These are phyloP conservation scores for Zanthoxylum bungeanum DNA, from an alignment of 345 rosid species.

Conservation along the genomic window DNA sequence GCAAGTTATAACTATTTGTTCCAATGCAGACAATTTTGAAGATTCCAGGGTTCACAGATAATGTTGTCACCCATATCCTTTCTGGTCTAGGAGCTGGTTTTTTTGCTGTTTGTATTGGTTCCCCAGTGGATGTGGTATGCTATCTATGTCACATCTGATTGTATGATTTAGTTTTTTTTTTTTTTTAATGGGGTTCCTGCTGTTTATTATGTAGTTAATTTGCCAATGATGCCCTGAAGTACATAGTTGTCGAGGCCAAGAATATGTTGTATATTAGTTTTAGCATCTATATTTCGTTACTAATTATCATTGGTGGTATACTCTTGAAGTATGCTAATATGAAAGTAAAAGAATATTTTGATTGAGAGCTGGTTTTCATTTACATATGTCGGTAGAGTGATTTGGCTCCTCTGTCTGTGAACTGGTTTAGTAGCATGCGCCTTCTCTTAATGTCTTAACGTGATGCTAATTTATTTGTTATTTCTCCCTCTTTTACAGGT, in stretches of 20 bases:
- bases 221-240: not conserved
- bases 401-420: not conserved
- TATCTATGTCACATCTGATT: constrained; percentile 22
- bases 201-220: constrained; percentile 5
- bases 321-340: not conserved
- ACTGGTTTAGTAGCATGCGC: not conserved
- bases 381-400: not conserved
- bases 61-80: constrained; percentile 84
- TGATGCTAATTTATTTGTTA: constrained; percentile 2
- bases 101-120: constrained; percentile 95
- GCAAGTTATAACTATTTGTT: constrained; percentile 10
- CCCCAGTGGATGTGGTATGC: constrained; percentile 97
- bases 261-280: not conserved
- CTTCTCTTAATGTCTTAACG: constrained; percentile 1
- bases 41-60: constrained; percentile 95
- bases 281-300: not conserved
- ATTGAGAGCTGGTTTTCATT: constrained; percentile 3
- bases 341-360: not conserved
- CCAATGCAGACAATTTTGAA: constrained; percentile 76
- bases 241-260: not conserved
- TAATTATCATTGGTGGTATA: not conserved
- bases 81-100: constrained; percentile 98
- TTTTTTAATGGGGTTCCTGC: not conserved
- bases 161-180: not conserved
- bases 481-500: constrained; percentile 47